A percentile compares a stretch with the other conserved stretches of the same genome.
These are phyloP conservation scores for Begonia fuchsioides DNA, from an alignment of 306 rosid species.

Conservation along the genomic window DNA sequence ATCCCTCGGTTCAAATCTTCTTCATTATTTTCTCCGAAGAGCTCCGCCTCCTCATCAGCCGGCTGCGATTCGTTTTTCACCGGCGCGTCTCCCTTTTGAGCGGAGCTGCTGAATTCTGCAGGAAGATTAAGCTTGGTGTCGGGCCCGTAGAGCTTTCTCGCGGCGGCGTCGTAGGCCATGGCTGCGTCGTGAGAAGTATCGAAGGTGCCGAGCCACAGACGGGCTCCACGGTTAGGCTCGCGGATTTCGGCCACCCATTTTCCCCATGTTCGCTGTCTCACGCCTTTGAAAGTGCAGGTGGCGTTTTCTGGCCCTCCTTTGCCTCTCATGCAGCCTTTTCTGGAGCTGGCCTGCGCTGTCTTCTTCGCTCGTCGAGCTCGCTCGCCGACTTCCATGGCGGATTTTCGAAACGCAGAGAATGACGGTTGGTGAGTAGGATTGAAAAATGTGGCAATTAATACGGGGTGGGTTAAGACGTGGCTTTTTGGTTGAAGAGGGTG, in stretches of 20 bases:
- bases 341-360: slow-evolving; percentile 45
- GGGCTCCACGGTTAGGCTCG: slow-evolving; percentile 67
- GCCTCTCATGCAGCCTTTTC: slow-evolving; percentile 77
- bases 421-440: no score
- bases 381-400: slow-evolving; percentile 12
- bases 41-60: background rate
- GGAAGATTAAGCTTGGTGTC: slow-evolving; percentile 63
- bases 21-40: slow-evolving; percentile 1
- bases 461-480: no score
- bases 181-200: slow-evolving; percentile 59
- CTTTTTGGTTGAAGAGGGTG: slow-evolving; percentile 13
- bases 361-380: slow-evolving; percentile 1
- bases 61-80: background rate
- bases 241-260: slow-evolving; percentile 92
- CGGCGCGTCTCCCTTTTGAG: background rate
- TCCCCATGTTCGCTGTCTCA: slow-evolving; percentile 81
- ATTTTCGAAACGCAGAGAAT: no score
- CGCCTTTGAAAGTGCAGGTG: slow-evolving; percentile 62
- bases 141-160: slow-evolving; percentile 50
- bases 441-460: no score
- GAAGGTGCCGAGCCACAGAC: slow-evolving; percentile 80
- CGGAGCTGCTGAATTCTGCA: background rate
- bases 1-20: slow-evolving; percentile 2
- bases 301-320: slow-evolving; percentile 85
- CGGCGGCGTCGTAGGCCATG: slow-evolving; percentile 57